These are phyloP conservation scores for Apiospora rasikravindrae DNA, from an alignment of 2,329 filamentous ascomycete genomes.

Conservation along the genomic window DNA sequence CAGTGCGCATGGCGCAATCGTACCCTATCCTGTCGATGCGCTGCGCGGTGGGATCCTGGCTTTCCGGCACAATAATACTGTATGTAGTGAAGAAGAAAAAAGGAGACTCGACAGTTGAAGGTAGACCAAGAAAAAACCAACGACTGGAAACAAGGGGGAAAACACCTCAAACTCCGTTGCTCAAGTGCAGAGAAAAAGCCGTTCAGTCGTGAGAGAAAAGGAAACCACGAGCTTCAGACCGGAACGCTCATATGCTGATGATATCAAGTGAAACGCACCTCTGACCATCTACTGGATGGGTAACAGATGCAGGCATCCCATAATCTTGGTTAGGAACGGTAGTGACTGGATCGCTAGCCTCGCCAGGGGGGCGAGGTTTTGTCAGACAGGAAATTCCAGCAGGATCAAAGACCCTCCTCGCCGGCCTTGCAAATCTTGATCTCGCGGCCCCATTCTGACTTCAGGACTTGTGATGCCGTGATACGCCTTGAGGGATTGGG, in stretches of 20 bases:
- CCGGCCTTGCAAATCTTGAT: constrained; percentile 97
- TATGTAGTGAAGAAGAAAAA: constrained; percentile 24
- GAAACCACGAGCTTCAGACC: constrained; percentile 18
- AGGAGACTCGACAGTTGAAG: constrained; percentile 22
- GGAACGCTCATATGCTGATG: constrained; percentile 17
- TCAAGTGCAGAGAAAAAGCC: constrained; percentile 23
- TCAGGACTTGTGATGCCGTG: constrained; percentile 93
- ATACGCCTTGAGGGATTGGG: constrained; percentile 92
- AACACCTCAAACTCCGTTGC: constrained; percentile 26
- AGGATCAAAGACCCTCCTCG: constrained; percentile 83
- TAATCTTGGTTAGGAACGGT: constrained; percentile 5
- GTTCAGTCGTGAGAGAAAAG: constrained; percentile 22
- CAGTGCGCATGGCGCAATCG: constrained; percentile 36
- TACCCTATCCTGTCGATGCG: constrained; percentile 35
- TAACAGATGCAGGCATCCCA: constrained; percentile 3
- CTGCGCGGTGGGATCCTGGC: constrained; percentile 34
- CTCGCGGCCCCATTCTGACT: constrained; percentile 98
- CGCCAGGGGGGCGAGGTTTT: background rate
- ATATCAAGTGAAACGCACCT: background rate
- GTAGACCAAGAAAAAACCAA: constrained; percentile 20
- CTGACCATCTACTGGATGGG: constrained; percentile 22
- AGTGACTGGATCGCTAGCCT: constrained; percentile 13
- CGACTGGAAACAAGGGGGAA: constrained; percentile 20
- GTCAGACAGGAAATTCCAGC: background rate
- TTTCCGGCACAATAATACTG: constrained; percentile 26